Evolutionary conservation across 768 basidiomycete genomes (phyloP).

Genomic region (Leucocoprinus sp.): DNA sequence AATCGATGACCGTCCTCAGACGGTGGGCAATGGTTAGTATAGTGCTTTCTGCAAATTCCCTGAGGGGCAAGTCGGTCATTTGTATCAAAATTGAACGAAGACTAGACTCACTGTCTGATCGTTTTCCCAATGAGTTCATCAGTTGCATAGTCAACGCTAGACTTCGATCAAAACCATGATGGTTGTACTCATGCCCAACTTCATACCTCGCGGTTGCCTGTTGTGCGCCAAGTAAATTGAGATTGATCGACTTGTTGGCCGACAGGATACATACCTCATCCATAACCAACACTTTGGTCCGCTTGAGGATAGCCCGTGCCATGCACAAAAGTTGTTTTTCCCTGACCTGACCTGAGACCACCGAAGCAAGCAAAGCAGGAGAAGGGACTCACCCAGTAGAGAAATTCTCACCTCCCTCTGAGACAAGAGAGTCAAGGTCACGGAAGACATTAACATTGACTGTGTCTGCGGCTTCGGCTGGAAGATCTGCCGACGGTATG

Average conservation of each 20-base stretch:
- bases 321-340: constrained; percentile 54
- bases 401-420: constrained; percentile 87
- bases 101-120: constrained; percentile 56
- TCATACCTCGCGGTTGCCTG: constrained; percentile 62
- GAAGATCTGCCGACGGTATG: constrained; percentile 49
- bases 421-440: constrained; percentile 63
- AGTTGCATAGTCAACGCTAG: constrained; percentile 79
- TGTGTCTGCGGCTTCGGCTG: constrained; percentile 35
- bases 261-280: constrained; percentile 52
- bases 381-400: constrained; percentile 55
- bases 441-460: constrained; percentile 74
- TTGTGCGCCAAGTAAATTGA: constrained; percentile 8
- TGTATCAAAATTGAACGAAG: neutral
- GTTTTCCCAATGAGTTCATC: constrained; percentile 82
- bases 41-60: constrained; percentile 75
- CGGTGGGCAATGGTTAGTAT: constrained; percentile 84
- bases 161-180: constrained; percentile 3
- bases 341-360: constrained; percentile 4
- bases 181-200: constrained; percentile 11
- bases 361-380: neutral
- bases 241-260: constrained; percentile 2
- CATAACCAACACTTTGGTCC: constrained; percentile 75
- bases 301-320: constrained; percentile 78
- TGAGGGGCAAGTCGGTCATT: constrained; percentile 18
- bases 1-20: constrained; percentile 73